Evolutionary conservation across 371 early-diverging fungal species (phyloP).

Genomic region (Rhizopus microsporus): DNA sequence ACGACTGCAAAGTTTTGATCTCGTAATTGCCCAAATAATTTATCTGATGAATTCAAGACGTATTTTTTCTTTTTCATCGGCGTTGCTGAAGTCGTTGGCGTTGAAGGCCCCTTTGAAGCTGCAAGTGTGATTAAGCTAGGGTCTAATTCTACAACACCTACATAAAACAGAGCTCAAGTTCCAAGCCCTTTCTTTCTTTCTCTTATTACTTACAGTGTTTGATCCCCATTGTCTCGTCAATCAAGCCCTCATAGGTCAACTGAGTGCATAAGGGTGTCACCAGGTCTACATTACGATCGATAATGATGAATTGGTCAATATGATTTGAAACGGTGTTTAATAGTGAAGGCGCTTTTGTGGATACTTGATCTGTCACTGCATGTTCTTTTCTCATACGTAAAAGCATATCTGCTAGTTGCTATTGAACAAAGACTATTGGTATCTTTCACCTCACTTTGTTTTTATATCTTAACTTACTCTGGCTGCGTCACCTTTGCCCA

Average conservation of each 20-base stretch:
- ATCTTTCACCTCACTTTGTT: not conserved
- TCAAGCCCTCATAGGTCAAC: constrained; percentile 91
- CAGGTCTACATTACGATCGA: constrained; percentile 89
- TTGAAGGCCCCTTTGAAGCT: constrained; percentile 13
- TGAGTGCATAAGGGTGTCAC: constrained; percentile 91
- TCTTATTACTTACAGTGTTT: constrained; percentile 49
- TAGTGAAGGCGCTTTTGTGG: constrained; percentile 39
- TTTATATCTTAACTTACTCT: constrained; percentile 42
- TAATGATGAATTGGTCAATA: constrained; percentile 86
- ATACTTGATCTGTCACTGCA: constrained; percentile 56
- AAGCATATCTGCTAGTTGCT: constrained; percentile 79
- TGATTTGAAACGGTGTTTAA: constrained; percentile 61
- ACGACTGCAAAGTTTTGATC: constrained; percentile 91
- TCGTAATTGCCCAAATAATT: constrained; percentile 76
- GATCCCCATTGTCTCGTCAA: constrained; percentile 82
- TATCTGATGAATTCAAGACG: constrained; percentile 77
- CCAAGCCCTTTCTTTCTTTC: not conserved
- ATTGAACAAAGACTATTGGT: not conserved
- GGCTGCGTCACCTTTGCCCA: constrained; percentile 89
- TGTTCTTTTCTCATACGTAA: constrained; percentile 83
- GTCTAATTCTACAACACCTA: constrained; percentile 68
- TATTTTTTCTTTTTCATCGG: constrained; percentile 75
- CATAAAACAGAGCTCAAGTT: not conserved
- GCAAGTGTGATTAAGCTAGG: constrained; percentile 39
- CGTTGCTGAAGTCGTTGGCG: constrained; percentile 19